Base-by-base conservation (phyloP, 345 rosid genomes). In the Populus davidiana region DNA sequence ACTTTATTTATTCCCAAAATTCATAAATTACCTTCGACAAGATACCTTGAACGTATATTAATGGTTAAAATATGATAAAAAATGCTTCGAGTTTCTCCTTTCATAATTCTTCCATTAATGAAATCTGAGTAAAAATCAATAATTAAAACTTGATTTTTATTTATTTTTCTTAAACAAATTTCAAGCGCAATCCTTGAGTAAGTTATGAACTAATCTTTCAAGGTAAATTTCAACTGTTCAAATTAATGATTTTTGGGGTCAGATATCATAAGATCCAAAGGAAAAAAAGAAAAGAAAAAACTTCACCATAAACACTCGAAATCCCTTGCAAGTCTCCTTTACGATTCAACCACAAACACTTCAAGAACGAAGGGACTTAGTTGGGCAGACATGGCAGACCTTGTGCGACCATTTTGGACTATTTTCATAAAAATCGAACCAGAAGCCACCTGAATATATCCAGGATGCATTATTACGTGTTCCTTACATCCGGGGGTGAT, bases 371-470 rank as follows among this genome's bases (percentile, higher is more conserved):
- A 14, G 35, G 44, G 23, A 70, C 27, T 47, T 35, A 33, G 35
- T 72, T 39, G 23, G 39, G 47, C 66, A 69, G 27, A 33, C 33
- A 69, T 10, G 36, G 13, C 5, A 18, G 39, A 35, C 1, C 43
- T 29, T 29, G 38, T 65, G 12, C 33, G 5, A 33, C 36, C 36
- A 33, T 33, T 33, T 4, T 33, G 36, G 74, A 44, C 49, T 17
- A 2, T 44, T 44, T 44, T 12, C 49, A 12, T 44, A 44, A 10
- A 13, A 44, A 72, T 56, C 18, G 67, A 72, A 72, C 27, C 75
- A 72, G 67, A 72, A 59, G 35, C 75, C 61, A 73, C 68, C 50
- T 38, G 54, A 23, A 44, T 47, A 29, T 64, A 64, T 43, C 49
- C 50, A 12, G 14, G 17, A 65, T 66, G 10, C 27, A 76, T 39